Percentiles rank a stretch among this genome's conserved stretches.
Conservation (phyloP, 208 protist species). For the Leishmania major region DNA sequence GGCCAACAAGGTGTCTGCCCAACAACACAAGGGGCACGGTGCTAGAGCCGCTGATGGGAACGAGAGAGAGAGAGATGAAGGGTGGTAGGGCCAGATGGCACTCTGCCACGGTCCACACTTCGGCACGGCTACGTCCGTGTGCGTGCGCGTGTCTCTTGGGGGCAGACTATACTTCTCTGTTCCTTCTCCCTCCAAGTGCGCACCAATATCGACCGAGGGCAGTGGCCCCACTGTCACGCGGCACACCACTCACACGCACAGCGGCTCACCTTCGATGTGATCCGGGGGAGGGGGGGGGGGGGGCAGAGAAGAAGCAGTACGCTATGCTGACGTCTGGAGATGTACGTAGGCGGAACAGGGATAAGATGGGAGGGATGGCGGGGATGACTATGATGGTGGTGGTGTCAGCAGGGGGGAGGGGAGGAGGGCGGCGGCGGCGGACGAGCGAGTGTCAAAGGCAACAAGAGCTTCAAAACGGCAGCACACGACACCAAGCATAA, state of each 20-base stretch:
- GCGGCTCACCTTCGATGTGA: neutral
- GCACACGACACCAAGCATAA: neutral
- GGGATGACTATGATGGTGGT: neutral
- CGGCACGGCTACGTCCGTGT: neutral
- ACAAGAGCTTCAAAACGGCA: neutral
- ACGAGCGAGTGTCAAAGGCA: neutral
- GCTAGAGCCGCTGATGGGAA: neutral
- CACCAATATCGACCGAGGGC: neutral
- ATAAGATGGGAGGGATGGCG: neutral
- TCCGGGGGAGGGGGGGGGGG: neutral
- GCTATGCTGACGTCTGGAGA: neutral
- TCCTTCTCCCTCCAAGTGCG: neutral
- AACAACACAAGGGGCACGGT: neutral
- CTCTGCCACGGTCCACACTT: neutral
- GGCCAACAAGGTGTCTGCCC: neutral
- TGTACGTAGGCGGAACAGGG: neutral
- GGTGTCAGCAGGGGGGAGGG: neutral
- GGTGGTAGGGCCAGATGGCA: neutral
- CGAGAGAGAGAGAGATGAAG: neutral
- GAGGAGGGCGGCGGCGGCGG: neutral
- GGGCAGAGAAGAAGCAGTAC: neutral
- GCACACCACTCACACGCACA: neutral
- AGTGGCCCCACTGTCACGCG: neutral
- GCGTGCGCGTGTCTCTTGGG: neutral
- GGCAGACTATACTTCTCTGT: neutral